Conservation (phyloP, 2,329 filamentous ascomycete genomes). For the Colletotrichum lindemuthianum region DNA sequence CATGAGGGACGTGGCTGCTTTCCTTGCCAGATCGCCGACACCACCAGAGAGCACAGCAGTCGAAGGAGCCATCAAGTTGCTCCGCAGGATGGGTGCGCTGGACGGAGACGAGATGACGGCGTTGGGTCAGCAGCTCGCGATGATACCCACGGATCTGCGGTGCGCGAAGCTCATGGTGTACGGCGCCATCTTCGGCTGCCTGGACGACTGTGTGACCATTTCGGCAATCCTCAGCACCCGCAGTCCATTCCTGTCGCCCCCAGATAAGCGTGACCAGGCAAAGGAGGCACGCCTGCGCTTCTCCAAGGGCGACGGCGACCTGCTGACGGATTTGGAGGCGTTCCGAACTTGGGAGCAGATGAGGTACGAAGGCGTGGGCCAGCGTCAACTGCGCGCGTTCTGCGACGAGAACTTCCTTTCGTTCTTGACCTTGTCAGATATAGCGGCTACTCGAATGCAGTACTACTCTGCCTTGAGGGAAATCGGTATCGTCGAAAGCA, state of each 20-base stretch:
- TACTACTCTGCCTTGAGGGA: slow-evolving; percentile 88
- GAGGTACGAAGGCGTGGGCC: slow-evolving; percentile 65
- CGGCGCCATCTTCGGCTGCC: slow-evolving; percentile 90
- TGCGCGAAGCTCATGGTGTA: slow-evolving; percentile 97
- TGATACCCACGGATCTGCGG: slow-evolving; percentile 92
- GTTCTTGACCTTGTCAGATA: slow-evolving; percentile 85
- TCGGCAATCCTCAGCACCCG: slow-evolving; percentile 91
- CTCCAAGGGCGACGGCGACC: slow-evolving; percentile 81
- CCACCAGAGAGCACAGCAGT: slow-evolving; percentile 88
- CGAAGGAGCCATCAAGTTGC: slow-evolving; percentile 81
- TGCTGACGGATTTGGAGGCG: slow-evolving; percentile 86
- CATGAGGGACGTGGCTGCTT: slow-evolving; percentile 80
- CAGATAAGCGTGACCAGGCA: slow-evolving; percentile 83
- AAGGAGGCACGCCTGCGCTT: slow-evolving; percentile 81
- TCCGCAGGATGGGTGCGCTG: slow-evolving; percentile 88
- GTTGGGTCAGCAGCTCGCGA: slow-evolving; percentile 90
- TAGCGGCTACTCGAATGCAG: slow-evolving; percentile 85
- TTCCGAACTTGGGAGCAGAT: slow-evolving; percentile 85
- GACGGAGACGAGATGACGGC: slow-evolving; percentile 89
- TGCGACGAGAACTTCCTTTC: slow-evolving; percentile 89
- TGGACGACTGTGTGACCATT: slow-evolving; percentile 88
- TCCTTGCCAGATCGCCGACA: slow-evolving; percentile 87
- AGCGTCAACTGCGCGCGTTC: slow-evolving; percentile 76
- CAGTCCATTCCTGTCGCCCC: slow-evolving; percentile 86
- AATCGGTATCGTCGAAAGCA: slow-evolving; percentile 75